Evolutionary conservation across 139 green algal genomes (phyloP), one percentile per base, ranked within the genome.

Genomic region (Asterochloris erici): DNA sequence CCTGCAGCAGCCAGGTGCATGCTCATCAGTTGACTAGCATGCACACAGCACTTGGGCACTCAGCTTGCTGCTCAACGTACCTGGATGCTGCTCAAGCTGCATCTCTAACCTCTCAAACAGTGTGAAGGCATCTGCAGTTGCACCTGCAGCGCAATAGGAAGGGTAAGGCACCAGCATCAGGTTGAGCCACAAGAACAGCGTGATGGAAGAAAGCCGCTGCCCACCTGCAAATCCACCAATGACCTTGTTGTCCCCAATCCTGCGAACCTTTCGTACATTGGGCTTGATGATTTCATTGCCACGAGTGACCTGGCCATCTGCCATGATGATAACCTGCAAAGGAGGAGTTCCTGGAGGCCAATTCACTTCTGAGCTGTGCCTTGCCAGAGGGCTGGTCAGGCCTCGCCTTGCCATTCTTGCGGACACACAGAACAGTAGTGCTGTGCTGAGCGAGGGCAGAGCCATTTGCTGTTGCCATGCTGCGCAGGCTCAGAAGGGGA

Each of bases 101-200:
- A 74, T 85, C 81, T 98, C 95, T 64, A 98, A 83, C 21, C 95
- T 83, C 79, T 98, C 95, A 82, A 97, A 94, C 17, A 98, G 87
- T 6, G 95, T 96, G 81, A 98, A 91, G 0, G 95, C 95, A 82
- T 98, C 95, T 0, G 95, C 95, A 0, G 95, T 98, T 1, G 93
- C 91, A 9, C 95, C 95, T 93, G 77, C 63, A 81, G 21, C n/a
- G n/a, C n/a, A 54, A 14, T 15, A 27, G 17, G 70, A 38, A 38
- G 17, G 21, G 23, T 76, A 54, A 54, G 38, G 12, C 70, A 76
- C 21, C 28, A 29, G 70, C n/a, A 76, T 77, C 14, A 28, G 26
- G 10, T 12, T 17, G 24, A 47, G 26, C 12, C 26, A 27, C 12
- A 24, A 28, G 47, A 60, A 15, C 47, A 62, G 6, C 23, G 9